A percentile compares a stretch with the other conserved stretches of the same genome.
Conservation (phyloP, 2,329 filamentous ascomycete species). For the Periconia digitata region DNA sequence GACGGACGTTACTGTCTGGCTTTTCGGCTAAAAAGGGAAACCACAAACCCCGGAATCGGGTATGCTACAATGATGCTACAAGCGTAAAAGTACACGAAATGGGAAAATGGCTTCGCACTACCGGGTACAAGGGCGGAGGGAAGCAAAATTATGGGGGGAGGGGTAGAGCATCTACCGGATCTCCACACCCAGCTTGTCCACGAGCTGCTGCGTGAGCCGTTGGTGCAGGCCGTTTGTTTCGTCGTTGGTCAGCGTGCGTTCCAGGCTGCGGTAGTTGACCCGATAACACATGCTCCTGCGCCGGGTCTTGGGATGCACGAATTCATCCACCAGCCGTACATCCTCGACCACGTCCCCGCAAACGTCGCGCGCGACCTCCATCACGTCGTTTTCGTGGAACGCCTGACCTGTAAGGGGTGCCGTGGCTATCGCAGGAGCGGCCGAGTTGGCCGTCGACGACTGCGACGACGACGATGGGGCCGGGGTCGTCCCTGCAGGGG, state of each 20-base stretch:
- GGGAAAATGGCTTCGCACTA: too few species aligned
- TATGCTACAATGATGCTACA: too few species aligned
- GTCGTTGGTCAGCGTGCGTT: slow-evolving; percentile 82
- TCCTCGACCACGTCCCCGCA: slow-evolving; percentile 86
- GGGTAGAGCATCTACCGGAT: slow-evolving; percentile 57
- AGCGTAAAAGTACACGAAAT: too few species aligned
- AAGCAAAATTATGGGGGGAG: too few species aligned
- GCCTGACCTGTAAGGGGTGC: slow-evolving; percentile 17
- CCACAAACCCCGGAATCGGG: too few species aligned
- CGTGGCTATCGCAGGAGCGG: slow-evolving; percentile 42
- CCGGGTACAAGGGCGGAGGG: too few species aligned
- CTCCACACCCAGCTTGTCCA: slow-evolving; percentile 75
- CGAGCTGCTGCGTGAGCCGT: slow-evolving; percentile 64
- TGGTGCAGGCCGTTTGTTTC: slow-evolving; percentile 79
- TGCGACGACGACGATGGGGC: slow-evolving; percentile 16
- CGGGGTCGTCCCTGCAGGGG: slow-evolving; percentile 42
- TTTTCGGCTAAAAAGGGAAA: too few species aligned
- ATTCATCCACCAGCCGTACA: slow-evolving; percentile 80
- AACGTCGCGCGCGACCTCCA: slow-evolving; percentile 87
- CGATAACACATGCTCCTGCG: slow-evolving; percentile 86
- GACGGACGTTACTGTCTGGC: too few species aligned
- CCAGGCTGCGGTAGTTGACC: slow-evolving; percentile 89
- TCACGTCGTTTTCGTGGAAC: slow-evolving; percentile 95
- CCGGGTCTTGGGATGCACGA: slow-evolving; percentile 82
- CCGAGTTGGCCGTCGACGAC: slow-evolving; percentile 19